Evolutionary conservation across 2,329 filamentous ascomycete genomes (phyloP).

Genomic region (Microcyclospora tardicrescens): DNA sequence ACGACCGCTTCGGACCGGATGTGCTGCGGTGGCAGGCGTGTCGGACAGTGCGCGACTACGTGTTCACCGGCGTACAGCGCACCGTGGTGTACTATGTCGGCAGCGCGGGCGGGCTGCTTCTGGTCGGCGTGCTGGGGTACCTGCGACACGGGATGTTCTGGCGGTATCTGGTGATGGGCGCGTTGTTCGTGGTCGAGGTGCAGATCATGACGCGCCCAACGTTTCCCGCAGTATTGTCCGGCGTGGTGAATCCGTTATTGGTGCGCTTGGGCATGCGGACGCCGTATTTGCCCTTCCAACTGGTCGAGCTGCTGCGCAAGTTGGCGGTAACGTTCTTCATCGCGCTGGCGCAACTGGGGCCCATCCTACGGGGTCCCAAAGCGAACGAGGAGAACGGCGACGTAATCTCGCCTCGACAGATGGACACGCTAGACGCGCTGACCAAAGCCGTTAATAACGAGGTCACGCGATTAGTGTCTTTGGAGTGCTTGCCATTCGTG

Average conservation of each 20-base stretch:
- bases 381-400: slow-evolving; percentile 5
- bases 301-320: slow-evolving; percentile 62
- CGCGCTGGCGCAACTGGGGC: slow-evolving; percentile 68
- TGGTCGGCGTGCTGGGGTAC: slow-evolving; percentile 52
- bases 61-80: slow-evolving; percentile 51
- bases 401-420: slow-evolving; percentile 42
- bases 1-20: slow-evolving; percentile 74
- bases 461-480: slow-evolving; percentile 52
- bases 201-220: slow-evolving; percentile 42
- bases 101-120: slow-evolving; percentile 46
- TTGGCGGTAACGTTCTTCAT: slow-evolving; percentile 68
- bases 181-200: slow-evolving; percentile 44
- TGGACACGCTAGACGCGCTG: slow-evolving; percentile 53
- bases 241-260: slow-evolving; percentile 37
- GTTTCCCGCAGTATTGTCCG: slow-evolving; percentile 30
- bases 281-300: slow-evolving; percentile 73
- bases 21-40: slow-evolving; percentile 54
- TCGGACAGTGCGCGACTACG: slow-evolving; percentile 58
- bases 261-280: slow-evolving; percentile 33
- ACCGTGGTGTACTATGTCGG: slow-evolving; percentile 49
- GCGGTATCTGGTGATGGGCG: slow-evolving; percentile 39
- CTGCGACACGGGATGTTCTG: slow-evolving; percentile 51
- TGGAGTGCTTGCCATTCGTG: slow-evolving; percentile 67
- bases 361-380: slow-evolving; percentile 40
- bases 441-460: slow-evolving; percentile 54